These are phyloP conservation scores for Coffea canephora DNA, from an alignment of 257 asterid species.

Conservation along the genomic window DNA sequence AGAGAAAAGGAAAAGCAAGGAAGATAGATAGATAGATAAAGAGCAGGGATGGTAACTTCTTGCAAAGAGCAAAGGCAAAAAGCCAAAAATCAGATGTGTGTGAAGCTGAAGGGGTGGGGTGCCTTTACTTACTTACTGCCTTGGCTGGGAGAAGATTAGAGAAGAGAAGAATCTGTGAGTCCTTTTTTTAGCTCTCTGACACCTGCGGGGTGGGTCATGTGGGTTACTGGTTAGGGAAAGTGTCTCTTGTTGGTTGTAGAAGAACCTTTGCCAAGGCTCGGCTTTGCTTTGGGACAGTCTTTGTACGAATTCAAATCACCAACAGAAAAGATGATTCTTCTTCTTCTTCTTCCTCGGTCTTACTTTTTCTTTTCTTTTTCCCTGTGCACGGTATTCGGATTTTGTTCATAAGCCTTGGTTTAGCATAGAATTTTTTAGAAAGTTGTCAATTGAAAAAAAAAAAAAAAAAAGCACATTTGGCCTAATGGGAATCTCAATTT, in stretches of 20 bases:
- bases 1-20: constrained; percentile 35
- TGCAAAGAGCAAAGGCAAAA: constrained; percentile 71
- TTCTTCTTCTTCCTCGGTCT: constrained; percentile 28
- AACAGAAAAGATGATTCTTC: constrained; percentile 46
- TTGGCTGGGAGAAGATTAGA: neutral
- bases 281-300: constrained; percentile 19
- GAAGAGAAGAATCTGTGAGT: constrained; percentile 53
- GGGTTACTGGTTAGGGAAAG: constrained; percentile 36
- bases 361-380: constrained; percentile 29
- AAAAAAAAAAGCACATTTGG: constrained; percentile 12
- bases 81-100: constrained; percentile 33
- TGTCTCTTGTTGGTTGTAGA: constrained; percentile 28
- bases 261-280: constrained; percentile 28
- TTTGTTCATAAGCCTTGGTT: constrained; percentile 40
- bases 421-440: constrained; percentile 14
- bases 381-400: constrained; percentile 34
- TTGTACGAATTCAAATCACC: constrained; percentile 28
- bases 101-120: neutral
- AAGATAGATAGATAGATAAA: constrained; percentile 39
- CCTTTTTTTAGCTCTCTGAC: constrained; percentile 26
- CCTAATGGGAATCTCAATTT: constrained; percentile 6
- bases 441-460: constrained; percentile 13
- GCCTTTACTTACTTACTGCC: too few relatives aligned
- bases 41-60: constrained; percentile 66
- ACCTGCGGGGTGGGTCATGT: constrained; percentile 52